Evolutionary conservation across 192 early-diverging fungal genomes (phyloP), one percentile per base, ranked within the genome.

Genomic region (Dissophora ornata): DNA sequence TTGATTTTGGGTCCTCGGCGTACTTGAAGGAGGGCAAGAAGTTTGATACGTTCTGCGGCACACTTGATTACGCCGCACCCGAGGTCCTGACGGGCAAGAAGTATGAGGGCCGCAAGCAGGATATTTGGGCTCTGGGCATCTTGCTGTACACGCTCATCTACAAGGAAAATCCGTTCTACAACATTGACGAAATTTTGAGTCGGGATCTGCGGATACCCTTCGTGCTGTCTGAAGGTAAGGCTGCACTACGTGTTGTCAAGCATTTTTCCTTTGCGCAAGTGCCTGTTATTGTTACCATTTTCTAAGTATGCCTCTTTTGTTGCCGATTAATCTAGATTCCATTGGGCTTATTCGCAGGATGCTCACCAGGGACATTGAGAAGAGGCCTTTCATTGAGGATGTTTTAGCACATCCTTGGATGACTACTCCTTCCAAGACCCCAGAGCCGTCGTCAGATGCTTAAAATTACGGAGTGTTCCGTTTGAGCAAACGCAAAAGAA

Each of bases 81-180:
- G 92, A 94, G 64, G 69, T 82, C 0, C 59, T 92, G 18, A 81
- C 77, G 8, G 88, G 90, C 34, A 88, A 90, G 22, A 84, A 81
- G 47, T 92, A 93, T 63, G 79, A 86, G 40, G 86, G 93, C 0
- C 88, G 88, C 13, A 92, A 92, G 1, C 91, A 94, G 69, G 94
- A 96, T 71, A 86, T 96, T 26, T 96, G 94, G 94, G 85, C 87
- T 2, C 66, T 96, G 0, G 94, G 93, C 0, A 90, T 94, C 38
- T 62, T 95, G 15, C 70, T 95, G 38, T 95, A 89, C 77, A 92
- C 89, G 0, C 64, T 95, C 24, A 80, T 91, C 26, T 93, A 86
- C 59, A 80, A 84, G 36, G 90, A 93, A 69, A 91, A 89, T 41
- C 91, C 91, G 15, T 93, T 91, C 48, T 93, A 87, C 69, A 85